phyloP scores from a whole-genome alignment of 176 grass and related monocot genomes.

The Oryza meyeriana region DNA sequence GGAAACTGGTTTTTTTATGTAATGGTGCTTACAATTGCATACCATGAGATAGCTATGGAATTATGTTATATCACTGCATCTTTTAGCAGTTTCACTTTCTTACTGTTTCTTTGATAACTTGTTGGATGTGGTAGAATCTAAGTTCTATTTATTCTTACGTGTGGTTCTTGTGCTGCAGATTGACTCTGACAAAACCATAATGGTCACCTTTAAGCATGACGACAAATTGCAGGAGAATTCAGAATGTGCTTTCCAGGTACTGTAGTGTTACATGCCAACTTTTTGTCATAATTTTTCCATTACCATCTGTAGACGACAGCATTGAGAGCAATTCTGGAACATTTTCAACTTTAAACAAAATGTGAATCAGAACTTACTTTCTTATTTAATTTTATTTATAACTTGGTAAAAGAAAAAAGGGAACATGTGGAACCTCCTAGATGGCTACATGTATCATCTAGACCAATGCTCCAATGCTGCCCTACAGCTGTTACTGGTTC shows the following conservation, averaged over 20 bases:
- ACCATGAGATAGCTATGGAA: not conserved
- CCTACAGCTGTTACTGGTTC: no score
- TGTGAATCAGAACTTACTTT: not conserved
- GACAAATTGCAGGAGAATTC: constrained; percentile 86
- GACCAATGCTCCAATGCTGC: not conserved
- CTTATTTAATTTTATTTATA: not conserved
- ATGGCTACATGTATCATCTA: not conserved
- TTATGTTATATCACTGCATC: not conserved
- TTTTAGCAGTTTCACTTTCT: not conserved
- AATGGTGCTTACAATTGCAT: not conserved
- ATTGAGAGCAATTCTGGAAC: not conserved
- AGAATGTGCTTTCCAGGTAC: constrained; percentile 87
- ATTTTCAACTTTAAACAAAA: not conserved
- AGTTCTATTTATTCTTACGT: constrained; percentile 12
- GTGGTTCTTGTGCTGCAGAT: constrained; percentile 53
- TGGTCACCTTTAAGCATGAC: constrained; percentile 88
- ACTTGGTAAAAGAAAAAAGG: not conserved
- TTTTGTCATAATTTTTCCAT: not conserved
- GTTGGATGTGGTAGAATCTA: not conserved
- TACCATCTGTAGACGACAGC: not conserved
- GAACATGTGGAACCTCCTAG: not conserved
- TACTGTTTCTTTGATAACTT: no score
- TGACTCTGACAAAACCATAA: constrained; percentile 82
- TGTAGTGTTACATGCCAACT: not conserved
- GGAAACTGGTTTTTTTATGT: not conserved